Evolutionary conservation across 768 basidiomycete species (phyloP).

Genomic region (Panaeolus papilionaceus): DNA sequence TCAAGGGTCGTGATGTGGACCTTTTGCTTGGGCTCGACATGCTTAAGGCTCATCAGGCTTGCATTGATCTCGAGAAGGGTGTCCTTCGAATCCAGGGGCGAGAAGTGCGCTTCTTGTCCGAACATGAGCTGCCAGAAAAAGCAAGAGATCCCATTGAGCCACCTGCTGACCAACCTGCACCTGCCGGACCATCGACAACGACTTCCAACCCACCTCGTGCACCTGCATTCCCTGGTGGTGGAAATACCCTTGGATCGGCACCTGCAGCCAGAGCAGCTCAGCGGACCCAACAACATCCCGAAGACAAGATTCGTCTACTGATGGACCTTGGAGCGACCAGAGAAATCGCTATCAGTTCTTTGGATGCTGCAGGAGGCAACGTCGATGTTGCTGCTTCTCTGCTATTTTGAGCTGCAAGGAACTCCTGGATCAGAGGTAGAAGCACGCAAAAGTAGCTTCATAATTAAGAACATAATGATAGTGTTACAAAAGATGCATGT

Average conservation of each 20-base stretch:
- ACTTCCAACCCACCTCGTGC: slow-evolving; percentile 23
- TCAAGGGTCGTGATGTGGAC: slow-evolving; percentile 88
- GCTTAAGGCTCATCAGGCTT: slow-evolving; percentile 97
- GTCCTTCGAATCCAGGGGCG: slow-evolving; percentile 92
- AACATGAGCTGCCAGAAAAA: slow-evolving; percentile 93
- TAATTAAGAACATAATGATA: slow-evolving; percentile 4
- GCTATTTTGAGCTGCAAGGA: slow-evolving; percentile 61
- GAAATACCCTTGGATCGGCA: slow-evolving; percentile 60
- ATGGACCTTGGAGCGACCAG: slow-evolving; percentile 80
- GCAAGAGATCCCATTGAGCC: slow-evolving; percentile 49
- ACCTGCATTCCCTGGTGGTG: slow-evolving; percentile 69
- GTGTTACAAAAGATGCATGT: slow-evolving; percentile 1
- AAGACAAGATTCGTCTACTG: slow-evolving; percentile 65
- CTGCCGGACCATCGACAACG: slow-evolving; percentile 28
- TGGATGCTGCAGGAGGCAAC: slow-evolving; percentile 86
- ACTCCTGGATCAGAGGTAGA: background rate
- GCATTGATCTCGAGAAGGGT: slow-evolving; percentile 90
- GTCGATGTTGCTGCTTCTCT: slow-evolving; percentile 89
- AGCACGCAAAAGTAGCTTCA: slow-evolving; percentile 14
- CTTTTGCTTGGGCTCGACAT: slow-evolving; percentile 99
- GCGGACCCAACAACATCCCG: slow-evolving; percentile 50
- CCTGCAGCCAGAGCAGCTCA: slow-evolving; percentile 37
- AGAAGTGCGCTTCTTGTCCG: slow-evolving; percentile 87
- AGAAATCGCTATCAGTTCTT: slow-evolving; percentile 75
- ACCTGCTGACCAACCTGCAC: slow-evolving; percentile 27